These are phyloP conservation scores for Thyridium curvatum DNA, from an alignment of 2,329 filamentous ascomycete species.

Conservation along the genomic window DNA sequence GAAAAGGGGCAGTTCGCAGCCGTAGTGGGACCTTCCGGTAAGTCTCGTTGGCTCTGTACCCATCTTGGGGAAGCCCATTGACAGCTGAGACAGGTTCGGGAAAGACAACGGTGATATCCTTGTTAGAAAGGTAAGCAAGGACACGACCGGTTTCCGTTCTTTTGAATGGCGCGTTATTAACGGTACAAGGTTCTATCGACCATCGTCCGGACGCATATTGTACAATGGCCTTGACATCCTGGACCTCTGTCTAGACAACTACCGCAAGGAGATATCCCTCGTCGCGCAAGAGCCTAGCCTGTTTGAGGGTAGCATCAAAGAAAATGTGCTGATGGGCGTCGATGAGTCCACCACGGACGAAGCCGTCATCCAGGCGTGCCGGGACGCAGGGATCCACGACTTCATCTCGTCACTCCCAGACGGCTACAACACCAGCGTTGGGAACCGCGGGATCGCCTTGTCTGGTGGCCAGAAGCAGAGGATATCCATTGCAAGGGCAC, in stretches of 20 bases:
- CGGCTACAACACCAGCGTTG: conserved; percentile 9
- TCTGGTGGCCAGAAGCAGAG: conserved; percentile 13
- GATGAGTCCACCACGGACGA: conserved; percentile 5
- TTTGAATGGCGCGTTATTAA: too few species aligned
- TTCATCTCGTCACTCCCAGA: conserved; percentile 19
- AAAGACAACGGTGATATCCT: conserved; percentile 38
- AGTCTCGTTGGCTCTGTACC: background rate
- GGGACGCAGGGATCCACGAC: conserved; percentile 21
- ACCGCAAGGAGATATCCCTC: conserved; percentile 49
- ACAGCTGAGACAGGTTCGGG: conserved; percentile 14
- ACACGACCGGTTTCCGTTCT: too few species aligned
- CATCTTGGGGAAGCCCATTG: conserved; percentile 6
- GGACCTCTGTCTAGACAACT: conserved; percentile 39
- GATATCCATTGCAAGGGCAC: conserved; percentile 10
- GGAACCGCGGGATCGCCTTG: conserved; percentile 8
- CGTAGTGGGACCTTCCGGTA: conserved; percentile 22
- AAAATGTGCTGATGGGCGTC: conserved; percentile 22
- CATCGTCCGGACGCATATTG: conserved; percentile 43
- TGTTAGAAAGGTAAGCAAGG: conserved; percentile 30
- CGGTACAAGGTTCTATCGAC: conserved; percentile 17
- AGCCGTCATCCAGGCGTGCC: conserved; percentile 16
- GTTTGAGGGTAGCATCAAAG: conserved; percentile 40
- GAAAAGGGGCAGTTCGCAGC: conserved; percentile 23
- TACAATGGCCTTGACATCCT: conserved; percentile 52
- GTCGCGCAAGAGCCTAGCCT: conserved; percentile 55